phyloP scores from a whole-genome alignment of 2,329 filamentous ascomycete species.

The Emmonsiellopsis sp. region DNA sequence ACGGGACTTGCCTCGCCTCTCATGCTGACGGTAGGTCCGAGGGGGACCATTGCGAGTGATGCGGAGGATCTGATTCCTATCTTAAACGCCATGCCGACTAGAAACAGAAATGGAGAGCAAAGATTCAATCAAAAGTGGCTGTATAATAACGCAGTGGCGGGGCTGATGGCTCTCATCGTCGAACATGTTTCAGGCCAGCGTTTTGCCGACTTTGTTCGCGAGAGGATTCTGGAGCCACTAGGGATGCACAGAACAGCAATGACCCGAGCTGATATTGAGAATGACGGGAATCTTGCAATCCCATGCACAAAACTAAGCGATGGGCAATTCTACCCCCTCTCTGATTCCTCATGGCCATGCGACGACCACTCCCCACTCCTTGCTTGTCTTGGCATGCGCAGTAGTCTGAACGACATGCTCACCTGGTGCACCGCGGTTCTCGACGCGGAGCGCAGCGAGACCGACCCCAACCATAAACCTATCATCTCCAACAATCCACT shows the following conservation, averaged over 20 bases:
- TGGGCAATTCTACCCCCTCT: slow-evolving; percentile 7
- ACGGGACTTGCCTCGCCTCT: slow-evolving; percentile 11
- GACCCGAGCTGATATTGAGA: background rate
- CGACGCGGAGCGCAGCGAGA: slow-evolving; percentile 10
- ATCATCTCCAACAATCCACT: slow-evolving; percentile 4
- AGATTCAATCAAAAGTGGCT: slow-evolving; percentile 8
- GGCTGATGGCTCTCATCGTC: slow-evolving; percentile 15
- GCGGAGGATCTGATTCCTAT: background rate
- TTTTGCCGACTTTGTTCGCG: slow-evolving; percentile 16
- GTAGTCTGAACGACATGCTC: slow-evolving; percentile 17
- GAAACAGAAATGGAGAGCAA: slow-evolving; percentile 1
- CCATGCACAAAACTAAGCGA: slow-evolving; percentile 11
- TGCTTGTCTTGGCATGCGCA: slow-evolving; percentile 11
- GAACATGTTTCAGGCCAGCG: slow-evolving; percentile 13
- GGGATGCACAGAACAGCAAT: slow-evolving; percentile 16
- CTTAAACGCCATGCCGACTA: background rate
- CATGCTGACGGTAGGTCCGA: background rate
- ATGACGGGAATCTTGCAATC: slow-evolving; percentile 14
- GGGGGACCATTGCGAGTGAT: background rate
- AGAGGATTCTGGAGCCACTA: slow-evolving; percentile 16
- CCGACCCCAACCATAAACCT: background rate
- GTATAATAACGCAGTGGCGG: slow-evolving; percentile 20
- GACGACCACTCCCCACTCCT: slow-evolving; percentile 9
- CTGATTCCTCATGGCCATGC: slow-evolving; percentile 5
- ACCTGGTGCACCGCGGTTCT: slow-evolving; percentile 16